Percentiles rank a stretch among this genome's conserved stretches.
Evolutionary conservation across 768 basidiomycete species (phyloP).

Genomic region (Naganishia vaughanmartiniae): DNA sequence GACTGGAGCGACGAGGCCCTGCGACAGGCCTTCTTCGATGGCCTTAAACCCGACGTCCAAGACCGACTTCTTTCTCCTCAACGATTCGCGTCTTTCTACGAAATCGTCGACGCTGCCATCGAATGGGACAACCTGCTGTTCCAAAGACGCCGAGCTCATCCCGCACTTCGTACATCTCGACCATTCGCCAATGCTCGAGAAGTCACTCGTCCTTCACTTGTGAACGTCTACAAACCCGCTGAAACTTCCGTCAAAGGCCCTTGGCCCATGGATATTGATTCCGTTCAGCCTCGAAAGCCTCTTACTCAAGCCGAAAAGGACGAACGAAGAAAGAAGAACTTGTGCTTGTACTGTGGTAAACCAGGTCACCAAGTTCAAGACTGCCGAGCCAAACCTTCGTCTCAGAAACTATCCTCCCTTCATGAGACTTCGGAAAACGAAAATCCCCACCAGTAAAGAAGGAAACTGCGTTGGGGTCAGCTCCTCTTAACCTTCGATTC

Average conservation of each 20-base stretch:
- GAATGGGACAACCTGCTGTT: constrained; percentile 7
- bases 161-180: not conserved
- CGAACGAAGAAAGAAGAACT: not conserved
- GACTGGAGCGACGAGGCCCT: not conserved
- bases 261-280: constrained; percentile 3
- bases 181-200: not conserved
- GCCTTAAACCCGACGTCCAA: not conserved
- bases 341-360: not conserved
- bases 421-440: not conserved
- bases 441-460: constrained; percentile 6
- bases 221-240: not conserved
- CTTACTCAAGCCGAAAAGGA: constrained; percentile 4
- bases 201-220: not conserved
- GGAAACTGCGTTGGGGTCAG: constrained; percentile 11
- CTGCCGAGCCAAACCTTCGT: not conserved
- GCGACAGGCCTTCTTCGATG: constrained; percentile 5
- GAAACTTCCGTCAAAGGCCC: not conserved
- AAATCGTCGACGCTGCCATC: not conserved
- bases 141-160: not conserved
- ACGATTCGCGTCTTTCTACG: not conserved
- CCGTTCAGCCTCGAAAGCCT: not conserved
- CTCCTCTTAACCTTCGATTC: not conserved
- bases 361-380: not conserved
- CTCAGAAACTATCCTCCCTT: not conserved
- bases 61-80: constrained; percentile 6